Conservation (phyloP, 169 alveolate species). For the Eimeria praecox region DNA sequence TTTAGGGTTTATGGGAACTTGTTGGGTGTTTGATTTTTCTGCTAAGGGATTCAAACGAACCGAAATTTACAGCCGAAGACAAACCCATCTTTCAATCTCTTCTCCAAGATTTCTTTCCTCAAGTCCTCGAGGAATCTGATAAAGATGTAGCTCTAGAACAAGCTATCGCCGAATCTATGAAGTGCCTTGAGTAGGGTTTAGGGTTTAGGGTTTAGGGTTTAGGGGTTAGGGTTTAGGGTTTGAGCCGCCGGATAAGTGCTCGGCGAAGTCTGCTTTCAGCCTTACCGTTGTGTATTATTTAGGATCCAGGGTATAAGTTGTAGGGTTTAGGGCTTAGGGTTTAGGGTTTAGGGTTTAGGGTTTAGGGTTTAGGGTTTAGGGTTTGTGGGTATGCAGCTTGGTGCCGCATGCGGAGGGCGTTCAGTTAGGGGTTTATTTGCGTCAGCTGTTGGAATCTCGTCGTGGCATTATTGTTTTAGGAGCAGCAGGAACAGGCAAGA, state of each 20-base stretch:
- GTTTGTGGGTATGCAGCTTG: constrained; percentile 54
- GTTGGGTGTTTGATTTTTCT: not conserved
- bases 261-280: too few species aligned
- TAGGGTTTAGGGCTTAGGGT: not conserved
- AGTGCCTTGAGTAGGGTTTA: not conserved
- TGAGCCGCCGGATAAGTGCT: not conserved
- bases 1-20: not conserved
- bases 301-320: not conserved
- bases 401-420: constrained; percentile 15
- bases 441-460: constrained; percentile 24
- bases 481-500: constrained; percentile 56
- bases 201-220: not conserved
- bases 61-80: constrained; percentile 94
- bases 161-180: constrained; percentile 9
- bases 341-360: not conserved
- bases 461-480: constrained; percentile 53
- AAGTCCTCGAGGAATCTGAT: constrained; percentile 1
- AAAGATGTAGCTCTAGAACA: constrained; percentile 10
- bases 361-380: constrained; percentile 8
- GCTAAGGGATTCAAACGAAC: constrained; percentile 94
- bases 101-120: constrained; percentile 96
- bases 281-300: too few species aligned
- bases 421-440: not conserved
- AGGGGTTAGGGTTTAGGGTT: not conserved
- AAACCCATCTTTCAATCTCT: constrained; percentile 95